Base-by-base conservation (phyloP, 1,284 basidiomycete genomes). In the Ustilago loliicola region DNA sequence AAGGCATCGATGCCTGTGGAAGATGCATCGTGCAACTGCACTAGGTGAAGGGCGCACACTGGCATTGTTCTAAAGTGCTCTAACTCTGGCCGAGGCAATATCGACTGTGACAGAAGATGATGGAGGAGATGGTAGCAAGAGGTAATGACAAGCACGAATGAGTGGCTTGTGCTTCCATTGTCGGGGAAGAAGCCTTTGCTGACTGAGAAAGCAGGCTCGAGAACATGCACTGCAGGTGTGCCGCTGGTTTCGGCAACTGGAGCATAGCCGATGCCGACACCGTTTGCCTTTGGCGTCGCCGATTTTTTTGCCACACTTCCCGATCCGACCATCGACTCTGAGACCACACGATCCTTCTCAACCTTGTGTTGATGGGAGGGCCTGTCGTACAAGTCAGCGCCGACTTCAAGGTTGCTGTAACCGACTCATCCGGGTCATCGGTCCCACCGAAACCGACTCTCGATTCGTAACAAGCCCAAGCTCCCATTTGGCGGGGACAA, bases 1-100 rank as follows among this genome's bases (percentile, higher is more conserved):
- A 72, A 73, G 17, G 47, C 51, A 19, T 66, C 63, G 42, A 70
- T 40, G n/a, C 57, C 52, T 1, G 4, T 15, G 1, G 70, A 34
- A 1, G 71, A 62, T 2, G 61, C 66, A 15, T 66, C 57, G n/a
- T 42, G 19, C 34, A 77, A 58, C 17, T 66, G 54, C 50, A 77
- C 57, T 7, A 77, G 67, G 34, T 77, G 69, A 52, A 74, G 29
- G 13, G 74, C 62, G 36, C 71, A 67, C 27, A 73, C 58, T 15
- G 71, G 70, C 76, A 77, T 73, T 17, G 7, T 29, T 4, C 15
- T 27, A 11, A 13, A 6, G 8, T 21, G 42, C 42, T 45, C 21
- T 6, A 19, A 21, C 3, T 21, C n/a, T 9, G 21, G n/a, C 21
- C 11, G n/a, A 45, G 21, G 42, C n/a, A n/a, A n/a, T n/a, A 45